Conservation (phyloP, 176 grass and related monocot species). For the Musa itinerans region DNA sequence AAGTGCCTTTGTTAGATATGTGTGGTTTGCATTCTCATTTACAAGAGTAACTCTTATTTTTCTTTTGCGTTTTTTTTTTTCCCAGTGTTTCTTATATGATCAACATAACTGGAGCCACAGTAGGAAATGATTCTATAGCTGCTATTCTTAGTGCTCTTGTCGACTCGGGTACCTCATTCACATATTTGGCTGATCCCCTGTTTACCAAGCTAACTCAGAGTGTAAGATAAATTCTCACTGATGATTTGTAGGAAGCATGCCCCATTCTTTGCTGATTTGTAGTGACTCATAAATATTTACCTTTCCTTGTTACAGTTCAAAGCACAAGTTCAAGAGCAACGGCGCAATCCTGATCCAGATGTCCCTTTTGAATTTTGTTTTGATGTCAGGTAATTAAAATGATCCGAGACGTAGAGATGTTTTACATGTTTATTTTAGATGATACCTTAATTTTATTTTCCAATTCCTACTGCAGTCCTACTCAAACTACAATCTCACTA, state of each 20-base stretch:
- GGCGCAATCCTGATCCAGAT: conserved; percentile 36
- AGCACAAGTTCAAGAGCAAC: conserved; percentile 40
- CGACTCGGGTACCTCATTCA: conserved; percentile 67
- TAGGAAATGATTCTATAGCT: conserved; percentile 5
- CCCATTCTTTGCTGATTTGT: neutral
- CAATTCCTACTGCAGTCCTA: conserved; percentile 30
- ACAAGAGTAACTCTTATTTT: too few relatives aligned
- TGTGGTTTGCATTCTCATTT: neutral
- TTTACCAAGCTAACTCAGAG: conserved; percentile 33
- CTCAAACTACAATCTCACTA: conserved; percentile 30
- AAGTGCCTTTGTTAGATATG: neutral
- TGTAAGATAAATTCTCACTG: conserved; percentile 23
- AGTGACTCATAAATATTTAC: neutral
- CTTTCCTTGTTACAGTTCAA: conserved; percentile 51
- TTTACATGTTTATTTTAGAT: neutral
- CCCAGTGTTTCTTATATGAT: conserved; percentile 54
- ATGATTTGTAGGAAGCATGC: neutral
- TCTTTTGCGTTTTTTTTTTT: too few relatives aligned
- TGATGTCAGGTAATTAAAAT: conserved; percentile 38
- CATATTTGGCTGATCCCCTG: conserved; percentile 41
- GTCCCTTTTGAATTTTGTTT: conserved; percentile 87
- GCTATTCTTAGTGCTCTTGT: conserved; percentile 38
- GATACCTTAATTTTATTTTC: neutral
- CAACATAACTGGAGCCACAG: conserved; percentile 38
- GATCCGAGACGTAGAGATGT: conserved; percentile 7